Evolutionary conservation across 345 rosid genomes (phyloP).

Genomic region (Boechera retrofracta): DNA sequence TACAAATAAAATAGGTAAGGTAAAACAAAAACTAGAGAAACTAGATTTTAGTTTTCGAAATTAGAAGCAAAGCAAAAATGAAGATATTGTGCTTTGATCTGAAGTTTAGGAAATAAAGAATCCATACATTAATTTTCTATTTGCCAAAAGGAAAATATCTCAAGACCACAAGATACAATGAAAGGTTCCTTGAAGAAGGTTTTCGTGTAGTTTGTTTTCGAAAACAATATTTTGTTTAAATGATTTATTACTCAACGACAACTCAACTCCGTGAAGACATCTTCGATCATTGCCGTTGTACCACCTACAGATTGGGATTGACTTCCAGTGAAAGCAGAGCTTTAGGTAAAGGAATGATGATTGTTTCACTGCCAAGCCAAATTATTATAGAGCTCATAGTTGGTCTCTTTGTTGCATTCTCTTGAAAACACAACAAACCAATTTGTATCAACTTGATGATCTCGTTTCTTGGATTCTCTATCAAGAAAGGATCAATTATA

Average conservation of each 20-base stretch:
- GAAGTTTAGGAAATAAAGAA: background rate
- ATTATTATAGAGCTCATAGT: conserved; percentile 46
- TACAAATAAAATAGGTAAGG: too few relatives aligned
- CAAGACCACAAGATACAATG: background rate
- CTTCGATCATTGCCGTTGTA: conserved; percentile 41
- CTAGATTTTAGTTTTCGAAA: background rate
- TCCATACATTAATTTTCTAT: background rate
- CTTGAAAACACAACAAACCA: too few relatives aligned
- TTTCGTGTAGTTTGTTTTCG: background rate
- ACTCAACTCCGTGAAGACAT: conserved; percentile 45
- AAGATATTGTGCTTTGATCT: background rate
- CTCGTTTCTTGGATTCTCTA: too few relatives aligned
- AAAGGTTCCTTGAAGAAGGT: too few relatives aligned
- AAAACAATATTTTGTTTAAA: background rate
- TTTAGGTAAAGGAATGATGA: conserved; percentile 46
- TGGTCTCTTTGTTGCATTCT: conserved; percentile 52
- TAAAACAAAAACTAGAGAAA: too few relatives aligned
- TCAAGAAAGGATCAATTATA: too few relatives aligned
- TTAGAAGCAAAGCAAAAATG: background rate
- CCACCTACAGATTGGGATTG: conserved; percentile 7
- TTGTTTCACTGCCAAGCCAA: conserved; percentile 52
- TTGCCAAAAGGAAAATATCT: background rate
- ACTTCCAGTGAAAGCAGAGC: conserved; percentile 41
- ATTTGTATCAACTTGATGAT: too few relatives aligned
- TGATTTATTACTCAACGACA: conserved; percentile 38